These are phyloP conservation scores for Lepraria neglecta DNA, from an alignment of 495 filamentous ascomycete species.

Conservation along the genomic window DNA sequence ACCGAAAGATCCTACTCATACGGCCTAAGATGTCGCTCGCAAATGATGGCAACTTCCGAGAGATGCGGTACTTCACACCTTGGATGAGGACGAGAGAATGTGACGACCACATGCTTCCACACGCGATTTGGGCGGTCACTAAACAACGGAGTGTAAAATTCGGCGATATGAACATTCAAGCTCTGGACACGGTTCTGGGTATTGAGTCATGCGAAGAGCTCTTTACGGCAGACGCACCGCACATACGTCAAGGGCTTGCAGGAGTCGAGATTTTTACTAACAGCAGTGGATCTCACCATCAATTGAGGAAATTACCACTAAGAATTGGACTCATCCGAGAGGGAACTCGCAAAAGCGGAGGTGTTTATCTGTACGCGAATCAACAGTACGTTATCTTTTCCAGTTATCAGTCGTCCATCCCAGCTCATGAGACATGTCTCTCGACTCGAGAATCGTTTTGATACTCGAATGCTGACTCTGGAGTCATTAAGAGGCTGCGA, in stretches of 20 bases:
- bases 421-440: too few species aligned
- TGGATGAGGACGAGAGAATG: constrained; percentile 54
- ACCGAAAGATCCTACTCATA: constrained; percentile 65
- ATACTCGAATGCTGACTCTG: constrained; percentile 25
- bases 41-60: constrained; percentile 62
- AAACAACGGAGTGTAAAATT: constrained; percentile 33
- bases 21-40: constrained; percentile 81
- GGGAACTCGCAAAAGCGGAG: constrained; percentile 67
- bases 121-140: constrained; percentile 22
- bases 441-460: too few species aligned
- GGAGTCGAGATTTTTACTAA: constrained; percentile 78
- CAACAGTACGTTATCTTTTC: constrained; percentile 22
- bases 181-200: constrained; percentile 38
- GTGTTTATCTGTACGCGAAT: constrained; percentile 71
- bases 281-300: constrained; percentile 64
- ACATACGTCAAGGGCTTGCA: constrained; percentile 44
- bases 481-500: constrained; percentile 60
- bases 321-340: constrained; percentile 69
- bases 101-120: constrained; percentile 71
- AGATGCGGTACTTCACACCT: constrained; percentile 66
- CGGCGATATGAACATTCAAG: constrained; percentile 47
- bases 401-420: too few species aligned
- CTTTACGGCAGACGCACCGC: constrained; percentile 58
- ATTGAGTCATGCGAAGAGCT: constrained; percentile 76
- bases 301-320: constrained; percentile 67